These are phyloP conservation scores for Cadophora sp. DNA, from an alignment of 2,329 filamentous ascomycete species.

Conservation along the genomic window DNA sequence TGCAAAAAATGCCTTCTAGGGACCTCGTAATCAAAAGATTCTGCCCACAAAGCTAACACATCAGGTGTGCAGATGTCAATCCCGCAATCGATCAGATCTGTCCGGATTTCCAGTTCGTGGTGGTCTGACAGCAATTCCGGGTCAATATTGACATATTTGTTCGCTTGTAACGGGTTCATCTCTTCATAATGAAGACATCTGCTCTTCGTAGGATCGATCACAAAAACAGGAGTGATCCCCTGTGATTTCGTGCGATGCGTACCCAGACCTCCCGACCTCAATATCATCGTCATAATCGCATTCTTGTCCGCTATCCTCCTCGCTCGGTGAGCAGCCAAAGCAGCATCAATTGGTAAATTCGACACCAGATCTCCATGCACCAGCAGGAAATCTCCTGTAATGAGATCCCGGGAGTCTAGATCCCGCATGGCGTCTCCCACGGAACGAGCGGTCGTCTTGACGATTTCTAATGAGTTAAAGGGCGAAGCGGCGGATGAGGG, in stretches of 20 bases:
- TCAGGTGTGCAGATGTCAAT: conserved; percentile 98
- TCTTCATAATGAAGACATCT: conserved; percentile 95
- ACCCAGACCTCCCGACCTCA: conserved; percentile 75
- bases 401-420: conserved; percentile 82
- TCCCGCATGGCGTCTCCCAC: conserved; percentile 95
- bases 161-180: conserved; percentile 72
- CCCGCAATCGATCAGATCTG: conserved; percentile 90
- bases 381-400: conserved; percentile 89
- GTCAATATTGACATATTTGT: conserved; percentile 75
- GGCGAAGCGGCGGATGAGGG: conserved; percentile 68
- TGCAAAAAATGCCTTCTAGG: conserved; percentile 88
- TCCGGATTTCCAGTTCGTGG: conserved; percentile 79
- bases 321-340: conserved; percentile 79
- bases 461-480: conserved; percentile 82
- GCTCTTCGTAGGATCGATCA: conserved; percentile 80
- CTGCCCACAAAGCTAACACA: conserved; percentile 92
- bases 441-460: conserved; percentile 84
- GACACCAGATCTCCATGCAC: conserved; percentile 93
- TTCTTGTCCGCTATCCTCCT: conserved; percentile 86
- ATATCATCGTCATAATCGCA: conserved; percentile 96
- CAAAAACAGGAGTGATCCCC: conserved; percentile 80
- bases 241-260: conserved; percentile 80
- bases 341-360: conserved; percentile 83
- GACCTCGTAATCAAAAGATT: conserved; percentile 96
- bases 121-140: conserved; percentile 77